A percentile compares a stretch with the other conserved stretches of the same genome.
Conservation (phyloP, 106 monocot species). For the Ottelia alismoides region DNA sequence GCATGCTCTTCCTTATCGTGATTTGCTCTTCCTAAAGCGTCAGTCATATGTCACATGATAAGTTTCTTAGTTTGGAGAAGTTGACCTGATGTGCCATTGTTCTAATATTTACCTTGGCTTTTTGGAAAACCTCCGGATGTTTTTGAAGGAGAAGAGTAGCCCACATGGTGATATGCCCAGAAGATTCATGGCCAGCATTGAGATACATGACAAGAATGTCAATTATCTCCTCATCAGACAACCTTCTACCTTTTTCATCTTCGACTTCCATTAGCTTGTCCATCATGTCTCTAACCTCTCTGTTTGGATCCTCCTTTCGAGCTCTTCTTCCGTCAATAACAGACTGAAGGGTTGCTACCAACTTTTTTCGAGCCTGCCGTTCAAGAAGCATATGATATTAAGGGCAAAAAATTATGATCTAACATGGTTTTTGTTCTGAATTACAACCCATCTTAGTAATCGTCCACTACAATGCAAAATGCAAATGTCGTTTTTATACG, state of each 20-base stretch:
- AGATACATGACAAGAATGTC: slow-evolving; percentile 91
- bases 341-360: slow-evolving; percentile 57
- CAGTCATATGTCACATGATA: no score
- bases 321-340: slow-evolving; percentile 49
- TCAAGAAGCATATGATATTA: no score
- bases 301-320: background rate
- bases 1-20: slow-evolving; percentile 51
- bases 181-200: slow-evolving; percentile 96
- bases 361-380: slow-evolving; percentile 63
- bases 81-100: no score
- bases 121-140: slow-evolving; percentile 41
- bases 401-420: no score
- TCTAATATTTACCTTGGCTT: slow-evolving; percentile 64
- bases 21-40: slow-evolving; percentile 95
- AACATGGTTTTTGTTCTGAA: no score
- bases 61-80: no score
- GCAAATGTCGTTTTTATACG: no score
- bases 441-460: no score
- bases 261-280: slow-evolving; percentile 52
- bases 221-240: slow-evolving; percentile 76
- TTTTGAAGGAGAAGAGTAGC: slow-evolving; percentile 64
- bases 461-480: no score
- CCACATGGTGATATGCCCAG: slow-evolving; percentile 95
- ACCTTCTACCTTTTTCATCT: slow-evolving; percentile 49
- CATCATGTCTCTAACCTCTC: slow-evolving; percentile 64